phyloP scores from a whole-genome alignment of 164 flowering plant genomes.

The Umbilicus rupestris region DNA sequence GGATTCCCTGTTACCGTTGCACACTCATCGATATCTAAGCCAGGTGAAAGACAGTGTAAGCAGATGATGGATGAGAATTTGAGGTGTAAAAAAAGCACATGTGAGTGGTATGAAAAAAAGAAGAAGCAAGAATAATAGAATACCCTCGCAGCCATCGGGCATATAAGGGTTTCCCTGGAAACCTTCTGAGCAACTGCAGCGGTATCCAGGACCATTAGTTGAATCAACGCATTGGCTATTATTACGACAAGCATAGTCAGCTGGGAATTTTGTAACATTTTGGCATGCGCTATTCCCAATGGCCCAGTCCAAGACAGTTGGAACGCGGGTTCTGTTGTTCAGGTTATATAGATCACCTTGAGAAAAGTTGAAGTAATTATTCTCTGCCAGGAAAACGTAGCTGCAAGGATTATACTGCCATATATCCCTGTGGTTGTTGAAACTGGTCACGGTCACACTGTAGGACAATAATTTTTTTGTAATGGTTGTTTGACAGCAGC shows the following conservation, averaged over 20 bases:
- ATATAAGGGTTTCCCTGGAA: slow-evolving; percentile 52
- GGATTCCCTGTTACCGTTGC: too few relatives aligned
- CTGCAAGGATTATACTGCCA: slow-evolving; percentile 23
- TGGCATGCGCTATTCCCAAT: slow-evolving; percentile 23
- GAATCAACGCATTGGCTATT: slow-evolving; percentile 20
- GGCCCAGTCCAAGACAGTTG: slow-evolving; percentile 40
- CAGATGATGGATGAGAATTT: background rate
- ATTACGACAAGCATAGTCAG: slow-evolving; percentile 14
- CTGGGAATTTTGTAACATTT: slow-evolving; percentile 5
- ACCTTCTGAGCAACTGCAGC: slow-evolving; percentile 34
- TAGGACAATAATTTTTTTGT: slow-evolving; percentile 13
- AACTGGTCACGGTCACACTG: slow-evolving; percentile 1
- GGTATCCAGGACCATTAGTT: slow-evolving; percentile 26
- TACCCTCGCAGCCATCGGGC: slow-evolving; percentile 26
- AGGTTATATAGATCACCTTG: background rate
- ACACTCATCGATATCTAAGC: too few relatives aligned
- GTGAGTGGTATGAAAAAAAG: background rate
- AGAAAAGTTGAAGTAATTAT: slow-evolving; percentile 16
- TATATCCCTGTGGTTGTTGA: slow-evolving; percentile 4
- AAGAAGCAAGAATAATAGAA: background rate
- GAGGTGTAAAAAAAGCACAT: too few relatives aligned
- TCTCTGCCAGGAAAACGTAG: slow-evolving; percentile 24
- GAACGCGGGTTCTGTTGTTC: background rate
- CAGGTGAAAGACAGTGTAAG: too few relatives aligned
- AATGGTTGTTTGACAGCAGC: slow-evolving; percentile 33